Evolutionary conservation across 2,329 filamentous ascomycete genomes (phyloP), one percentile per base, ranked within the genome.

Genomic region (Moelleriella libera): DNA sequence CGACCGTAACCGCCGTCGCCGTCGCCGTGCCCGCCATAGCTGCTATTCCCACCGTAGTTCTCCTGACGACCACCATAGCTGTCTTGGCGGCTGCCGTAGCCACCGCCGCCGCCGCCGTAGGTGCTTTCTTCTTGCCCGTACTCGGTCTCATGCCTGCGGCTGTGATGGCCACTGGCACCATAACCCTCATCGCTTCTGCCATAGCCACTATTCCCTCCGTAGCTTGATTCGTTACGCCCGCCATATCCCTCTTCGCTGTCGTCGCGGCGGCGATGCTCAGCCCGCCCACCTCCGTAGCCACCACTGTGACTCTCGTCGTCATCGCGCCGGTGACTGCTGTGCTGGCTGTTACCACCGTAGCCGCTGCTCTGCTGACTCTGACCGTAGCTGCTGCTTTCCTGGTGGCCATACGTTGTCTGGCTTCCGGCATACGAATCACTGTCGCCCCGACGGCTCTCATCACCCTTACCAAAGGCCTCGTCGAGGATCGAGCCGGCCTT

Each of bases 401-500:
- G 71, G 47, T 69, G 76, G 31, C 76, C 79, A 51, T 80, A 78
- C 61, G 86, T 75, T 10, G 72, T 76, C 52, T 78, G 72, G 5
- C 70, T 75, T 56, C 82, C 71, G 4, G 71, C 76, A 60, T 80
- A 77, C 28, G 78, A 78, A 48, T 84, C 76, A 6, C 75, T 64
- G 40, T 72, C 70, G 42, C 78, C 72, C 34, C 70, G 70, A 49
- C 74, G 75, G 44, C 65, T 68, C 56, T 78, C 70, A 48, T 72
- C 78, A 43, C 79, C 67, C 37, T 69, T 68, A 45, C 71, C 69
- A 46, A 83, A 75, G 11, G 73, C 74, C 10, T 75, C 74, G 9
- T 80, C 77, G 7, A 94, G 73, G 12, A 89, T 66, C 40, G 77
- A 78, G 37, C 75, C 75, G 31, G 85, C 83, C 34, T 81, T 78